Percentiles rank a stretch among this genome's conserved stretches.
Conservation (phyloP, 2,329 filamentous ascomycete species). For the Aspergillus sp. region DNA sequence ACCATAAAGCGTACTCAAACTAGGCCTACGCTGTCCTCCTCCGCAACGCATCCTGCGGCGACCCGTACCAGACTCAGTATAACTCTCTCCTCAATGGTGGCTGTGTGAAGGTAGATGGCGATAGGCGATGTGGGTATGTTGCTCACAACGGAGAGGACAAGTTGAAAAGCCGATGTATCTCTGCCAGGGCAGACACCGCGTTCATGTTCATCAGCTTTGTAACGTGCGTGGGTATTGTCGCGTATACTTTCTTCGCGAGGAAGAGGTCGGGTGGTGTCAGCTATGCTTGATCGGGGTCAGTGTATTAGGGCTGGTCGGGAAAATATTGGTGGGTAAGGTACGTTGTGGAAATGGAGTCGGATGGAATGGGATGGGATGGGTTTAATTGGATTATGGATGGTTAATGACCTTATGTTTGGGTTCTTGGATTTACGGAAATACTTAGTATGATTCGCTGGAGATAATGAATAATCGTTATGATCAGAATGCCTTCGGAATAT, state of each 20-base stretch:
- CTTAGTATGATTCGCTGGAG: no score
- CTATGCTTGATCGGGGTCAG: conserved; percentile 7
- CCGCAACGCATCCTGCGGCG: conserved; percentile 15
- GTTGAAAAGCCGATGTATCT: conserved; percentile 20
- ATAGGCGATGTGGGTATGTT: neutral
- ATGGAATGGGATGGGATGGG: no score
- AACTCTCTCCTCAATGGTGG: conserved; percentile 11
- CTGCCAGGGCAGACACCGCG: conserved; percentile 21
- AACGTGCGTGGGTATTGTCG: conserved; percentile 13
- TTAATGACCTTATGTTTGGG: no score
- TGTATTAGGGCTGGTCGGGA: no score
- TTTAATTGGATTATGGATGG: no score
- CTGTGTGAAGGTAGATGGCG: conserved; percentile 1
- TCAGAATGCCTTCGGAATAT: no score
- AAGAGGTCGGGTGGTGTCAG: neutral
- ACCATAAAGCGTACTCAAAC: neutral
- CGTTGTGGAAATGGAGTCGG: no score
- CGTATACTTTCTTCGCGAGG: conserved; percentile 1
- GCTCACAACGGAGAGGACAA: neutral
- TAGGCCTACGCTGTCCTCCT: conserved; percentile 25
- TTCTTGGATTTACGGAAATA: no score
- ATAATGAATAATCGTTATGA: no score
- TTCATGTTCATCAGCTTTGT: conserved; percentile 27
- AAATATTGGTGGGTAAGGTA: no score
- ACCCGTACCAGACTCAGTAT: neutral